Evolutionary conservation across 2,329 filamentous ascomycete genomes (phyloP).

Genomic region (Daldinia sp.): DNA sequence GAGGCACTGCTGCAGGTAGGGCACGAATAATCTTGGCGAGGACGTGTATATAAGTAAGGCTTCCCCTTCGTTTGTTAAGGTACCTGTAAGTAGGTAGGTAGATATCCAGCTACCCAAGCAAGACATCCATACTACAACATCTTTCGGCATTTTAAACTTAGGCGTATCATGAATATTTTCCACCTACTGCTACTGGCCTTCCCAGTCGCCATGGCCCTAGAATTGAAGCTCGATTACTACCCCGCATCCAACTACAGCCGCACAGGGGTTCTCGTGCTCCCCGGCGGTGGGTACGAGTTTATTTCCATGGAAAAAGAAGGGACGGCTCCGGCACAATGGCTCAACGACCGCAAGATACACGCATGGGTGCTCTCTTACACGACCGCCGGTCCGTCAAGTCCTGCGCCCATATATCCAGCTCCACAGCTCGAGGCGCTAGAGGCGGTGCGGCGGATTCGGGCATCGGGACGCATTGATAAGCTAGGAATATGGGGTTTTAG

Average conservation of each 20-base stretch:
- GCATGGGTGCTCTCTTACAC: conserved; percentile 42
- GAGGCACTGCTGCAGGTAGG: too few relatives aligned
- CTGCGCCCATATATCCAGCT: conserved; percentile 32
- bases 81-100: too few relatives aligned
- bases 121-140: too few relatives aligned
- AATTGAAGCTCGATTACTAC: conserved; percentile 24
- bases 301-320: conserved; percentile 38
- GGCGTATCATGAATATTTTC: too few relatives aligned
- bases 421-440: conserved; percentile 36
- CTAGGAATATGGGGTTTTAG: conserved; percentile 42
- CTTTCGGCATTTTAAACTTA: too few relatives aligned
- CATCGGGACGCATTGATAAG: conserved; percentile 19
- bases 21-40: too few relatives aligned
- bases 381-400: not conserved
- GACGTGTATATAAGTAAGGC: too few relatives aligned
- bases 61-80: too few relatives aligned
- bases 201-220: not conserved
- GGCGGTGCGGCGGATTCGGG: conserved; percentile 34
- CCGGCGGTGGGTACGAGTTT: conserved; percentile 39
- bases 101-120: too few relatives aligned
- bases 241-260: conserved; percentile 16
- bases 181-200: not conserved
- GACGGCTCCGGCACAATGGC: conserved; percentile 31
- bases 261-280: conserved; percentile 38
- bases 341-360: conserved; percentile 37